phyloP scores from a whole-genome alignment of 768 basidiomycete species.

The Leccinum olivaceopallidum region DNA sequence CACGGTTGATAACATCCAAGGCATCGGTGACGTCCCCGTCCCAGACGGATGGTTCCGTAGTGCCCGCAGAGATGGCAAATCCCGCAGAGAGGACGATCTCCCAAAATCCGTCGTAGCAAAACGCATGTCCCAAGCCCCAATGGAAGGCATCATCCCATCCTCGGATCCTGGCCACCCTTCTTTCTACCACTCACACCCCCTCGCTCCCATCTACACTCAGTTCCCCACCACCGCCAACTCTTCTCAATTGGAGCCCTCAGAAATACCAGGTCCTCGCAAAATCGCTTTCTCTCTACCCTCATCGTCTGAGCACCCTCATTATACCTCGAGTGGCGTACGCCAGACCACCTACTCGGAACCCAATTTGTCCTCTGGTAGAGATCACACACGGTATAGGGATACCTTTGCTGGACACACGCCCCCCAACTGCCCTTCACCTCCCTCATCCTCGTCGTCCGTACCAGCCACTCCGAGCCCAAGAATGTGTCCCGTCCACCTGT shows the following conservation, averaged over 20 bases:
- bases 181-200: constrained; percentile 25
- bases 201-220: constrained; percentile 28
- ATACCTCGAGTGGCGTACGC: constrained; percentile 20
- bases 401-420: constrained; percentile 21
- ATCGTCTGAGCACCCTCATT: constrained; percentile 25
- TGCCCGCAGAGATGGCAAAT: constrained; percentile 66
- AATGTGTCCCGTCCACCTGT: constrained; percentile 20
- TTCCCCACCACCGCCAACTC: constrained; percentile 33
- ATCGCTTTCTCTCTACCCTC: constrained; percentile 33
- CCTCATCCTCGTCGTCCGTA: constrained; percentile 40
- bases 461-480: constrained; percentile 40
- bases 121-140: constrained; percentile 34
- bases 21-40: constrained; percentile 62
- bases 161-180: constrained; percentile 21
- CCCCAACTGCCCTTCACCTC: constrained; percentile 31
- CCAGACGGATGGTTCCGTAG: constrained; percentile 81
- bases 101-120: constrained; percentile 50
- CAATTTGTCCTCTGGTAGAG: constrained; percentile 23
- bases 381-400: constrained; percentile 26
- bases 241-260: constrained; percentile 29
- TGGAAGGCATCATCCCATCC: constrained; percentile 29
- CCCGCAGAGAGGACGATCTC: constrained; percentile 39
- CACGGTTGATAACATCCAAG: constrained; percentile 70
- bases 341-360: constrained; percentile 37
- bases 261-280: constrained; percentile 25